Base-by-base conservation (phyloP, 192 early-diverging fungal genomes). In the Linderina pennispora region DNA sequence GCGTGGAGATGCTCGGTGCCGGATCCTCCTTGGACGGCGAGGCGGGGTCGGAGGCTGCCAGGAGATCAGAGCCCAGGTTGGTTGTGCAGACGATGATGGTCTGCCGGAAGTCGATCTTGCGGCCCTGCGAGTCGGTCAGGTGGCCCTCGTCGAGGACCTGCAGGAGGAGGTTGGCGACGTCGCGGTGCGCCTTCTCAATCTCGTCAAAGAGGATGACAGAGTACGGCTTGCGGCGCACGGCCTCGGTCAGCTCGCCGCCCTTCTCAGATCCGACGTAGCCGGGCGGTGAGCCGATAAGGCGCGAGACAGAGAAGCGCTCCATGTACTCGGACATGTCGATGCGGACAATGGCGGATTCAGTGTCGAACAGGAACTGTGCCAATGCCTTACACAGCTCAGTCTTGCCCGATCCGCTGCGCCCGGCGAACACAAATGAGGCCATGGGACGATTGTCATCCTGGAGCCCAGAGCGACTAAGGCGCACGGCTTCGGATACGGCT, bases 151-250 rank as follows among this genome's bases (percentile, higher is more conserved):
- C 88, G 8, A 98, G 77, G 0, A 98, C 79, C 62, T 98, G 96
- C 16, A 98, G 79, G 18, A 98, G 78, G 40, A 98, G 58, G 58
- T 98, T 97, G 42, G 90, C 76, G 2, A 98, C 93, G 55, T 97
- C 88, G 43, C 77, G 74, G 36, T 87, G 83, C 25, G 86, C 86
- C 60, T 90, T 90, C 52, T 90, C 88, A 41, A 90, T 77, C 55
- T 90, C 88, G 52, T 90, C 88, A 23, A 90, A 71, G 10, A 88
- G 52, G 4, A 90, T 76, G 26, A 90, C 85, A 14, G 84, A 69
- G 43, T 87, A 88, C 5, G 85, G 86, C 52, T 86, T 86, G 46
- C 85, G 80, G 32, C 87, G 62, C 17, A 88, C 81, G 1, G 84
- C 85, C 51, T 90, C 88, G 23, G 86, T 87, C 16, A 90, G 59